Base-by-base conservation (phyloP, 495 filamentous ascomycete species). In the Podospora conica region DNA sequence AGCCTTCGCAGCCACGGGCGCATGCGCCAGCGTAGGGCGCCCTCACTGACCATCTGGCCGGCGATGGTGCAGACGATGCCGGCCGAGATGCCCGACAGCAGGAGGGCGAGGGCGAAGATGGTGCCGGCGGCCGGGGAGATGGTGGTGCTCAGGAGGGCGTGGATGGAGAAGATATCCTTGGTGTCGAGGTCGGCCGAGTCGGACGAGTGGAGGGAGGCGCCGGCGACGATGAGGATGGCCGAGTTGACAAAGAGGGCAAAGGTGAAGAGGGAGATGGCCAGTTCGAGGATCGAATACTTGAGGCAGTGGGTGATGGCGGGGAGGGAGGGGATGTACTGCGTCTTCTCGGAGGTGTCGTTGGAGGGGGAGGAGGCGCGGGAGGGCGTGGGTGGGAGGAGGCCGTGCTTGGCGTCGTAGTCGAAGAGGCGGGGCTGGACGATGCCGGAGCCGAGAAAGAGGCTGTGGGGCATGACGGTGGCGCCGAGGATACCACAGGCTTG, bases 171-270 rank as follows among this genome's bases (percentile, higher is more conserved):
- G 33, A 97, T 86, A 65, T 93, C 89, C 20, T 89, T 91, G 64
- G 83, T 77, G 55, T 55, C 61, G 31, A 81, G 76, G 3, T 87
- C 86, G 12, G 81, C 79, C 3, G 80, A 70, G 21, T 81, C 84
- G 9, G 85, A n/a, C 5, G 33, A 80, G 69, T 86, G 92, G 0
- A 96, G 86, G 1, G 89, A 87, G 6, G 92, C 88, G 33, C 92
- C 93, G 2, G 92, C 90, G 21, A 93, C 90, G 73, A 97, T 95
- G 57, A 97, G 86, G 71, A 97, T 96, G 63, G 93, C 84, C 65
- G 86, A 90, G 78, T 96, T 97, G 71, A 97, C 91, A 68, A 97
- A 96, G n/a, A 96, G 85, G 8, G 93, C 93, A 71, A 96, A 95
- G 20, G 91, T 91, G 72, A 93, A 91, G n/a, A 97, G 87, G 0